Evolutionary conservation across 2,329 filamentous ascomycete species (phyloP).

Genomic region (Xylariaceae sp.): DNA sequence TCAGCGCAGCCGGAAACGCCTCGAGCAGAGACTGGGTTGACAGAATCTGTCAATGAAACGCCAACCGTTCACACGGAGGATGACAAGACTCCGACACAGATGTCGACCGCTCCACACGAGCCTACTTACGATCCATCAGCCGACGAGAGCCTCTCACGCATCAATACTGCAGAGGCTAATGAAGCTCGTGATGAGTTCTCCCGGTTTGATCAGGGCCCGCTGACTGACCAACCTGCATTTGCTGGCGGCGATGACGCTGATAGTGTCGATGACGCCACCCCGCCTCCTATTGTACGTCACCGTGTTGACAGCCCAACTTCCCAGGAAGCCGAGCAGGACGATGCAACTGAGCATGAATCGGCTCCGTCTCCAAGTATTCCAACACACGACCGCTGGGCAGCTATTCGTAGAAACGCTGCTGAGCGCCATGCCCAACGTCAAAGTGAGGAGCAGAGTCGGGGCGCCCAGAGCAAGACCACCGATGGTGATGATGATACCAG

Average conservation of each 20-base stretch:
- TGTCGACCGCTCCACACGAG: conserved; percentile 26
- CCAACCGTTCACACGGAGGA: conserved; percentile 24
- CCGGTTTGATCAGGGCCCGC: conserved; percentile 82
- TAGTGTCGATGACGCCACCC: conserved; percentile 45
- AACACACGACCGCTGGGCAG: conserved; percentile 81
- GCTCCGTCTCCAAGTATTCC: conserved; percentile 34
- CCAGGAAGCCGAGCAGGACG: conserved; percentile 23
- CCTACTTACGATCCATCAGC: conserved; percentile 42
- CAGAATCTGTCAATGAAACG: conserved; percentile 21
- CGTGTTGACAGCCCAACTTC: conserved; percentile 13
- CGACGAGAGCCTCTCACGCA: conserved; percentile 51
- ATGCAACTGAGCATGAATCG: conserved; percentile 29
- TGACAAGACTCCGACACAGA: conserved; percentile 27
- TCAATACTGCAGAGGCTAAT: conserved; percentile 55
- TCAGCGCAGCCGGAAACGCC: conserved; percentile 24
- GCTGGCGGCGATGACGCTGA: conserved; percentile 60
- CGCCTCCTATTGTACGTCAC: conserved; percentile 50
- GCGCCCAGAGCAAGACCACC: conserved; percentile 52
- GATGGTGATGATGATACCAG: conserved; percentile 84
- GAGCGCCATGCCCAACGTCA: conserved; percentile 68
- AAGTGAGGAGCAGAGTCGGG: conserved; percentile 61
- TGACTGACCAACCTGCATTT: conserved; percentile 83
- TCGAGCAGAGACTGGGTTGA: conserved; percentile 21
- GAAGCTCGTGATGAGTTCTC: conserved; percentile 60
- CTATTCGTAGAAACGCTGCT: conserved; percentile 91